phyloP scores from a whole-genome alignment of 345 rosid genomes.

The Firmiana major region DNA sequence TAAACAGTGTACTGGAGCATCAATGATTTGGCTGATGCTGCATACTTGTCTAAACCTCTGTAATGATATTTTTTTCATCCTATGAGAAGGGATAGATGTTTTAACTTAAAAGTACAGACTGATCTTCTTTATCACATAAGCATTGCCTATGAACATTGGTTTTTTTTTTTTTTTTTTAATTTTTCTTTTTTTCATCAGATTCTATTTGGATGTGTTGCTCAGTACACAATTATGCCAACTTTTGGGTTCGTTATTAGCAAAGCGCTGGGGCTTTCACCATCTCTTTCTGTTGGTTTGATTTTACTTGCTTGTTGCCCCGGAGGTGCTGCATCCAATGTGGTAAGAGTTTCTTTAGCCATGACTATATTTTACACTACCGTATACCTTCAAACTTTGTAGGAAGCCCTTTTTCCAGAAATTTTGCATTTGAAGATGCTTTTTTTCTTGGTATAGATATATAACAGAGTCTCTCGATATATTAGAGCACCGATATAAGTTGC shows the following conservation, averaged over 20 bases:
- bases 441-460: background rate
- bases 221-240: slow-evolving; percentile 61
- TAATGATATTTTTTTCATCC: background rate
- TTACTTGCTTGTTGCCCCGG: slow-evolving; percentile 66
- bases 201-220: slow-evolving; percentile 59
- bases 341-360: slow-evolving; percentile 25
- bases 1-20: background rate
- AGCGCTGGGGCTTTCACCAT: slow-evolving; percentile 50
- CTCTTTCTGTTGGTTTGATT: slow-evolving; percentile 65
- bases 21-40: background rate
- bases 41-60: background rate
- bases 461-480: background rate
- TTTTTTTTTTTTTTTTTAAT: slow-evolving; percentile 6
- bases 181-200: slow-evolving; percentile 36
- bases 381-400: background rate
- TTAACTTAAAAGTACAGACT: background rate
- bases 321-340: slow-evolving; percentile 76
- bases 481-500: background rate
- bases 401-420: background rate
- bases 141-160: background rate
- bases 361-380: background rate
- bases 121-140: background rate
- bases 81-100: background rate
- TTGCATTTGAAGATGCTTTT: background rate
- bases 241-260: slow-evolving; percentile 44